Percentiles rank a stretch among this genome's conserved stretches.
These are phyloP conservation scores for Platanthera zijinensis DNA, from an alignment of 106 monocot genomes.

Conservation along the genomic window DNA sequence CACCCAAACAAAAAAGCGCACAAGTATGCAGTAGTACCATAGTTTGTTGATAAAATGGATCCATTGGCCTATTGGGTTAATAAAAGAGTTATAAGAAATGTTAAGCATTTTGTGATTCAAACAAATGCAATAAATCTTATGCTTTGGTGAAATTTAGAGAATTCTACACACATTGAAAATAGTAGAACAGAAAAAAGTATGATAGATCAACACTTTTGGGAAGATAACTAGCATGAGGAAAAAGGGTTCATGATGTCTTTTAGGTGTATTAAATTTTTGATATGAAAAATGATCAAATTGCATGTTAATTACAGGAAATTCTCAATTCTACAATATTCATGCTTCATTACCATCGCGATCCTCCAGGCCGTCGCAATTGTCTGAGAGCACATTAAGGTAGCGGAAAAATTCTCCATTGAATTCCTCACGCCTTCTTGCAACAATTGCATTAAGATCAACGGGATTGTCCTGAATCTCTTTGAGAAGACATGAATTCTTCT, in stretches of 20 bases:
- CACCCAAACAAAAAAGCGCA: neutral
- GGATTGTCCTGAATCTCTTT: conserved; percentile 70
- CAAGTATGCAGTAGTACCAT: neutral
- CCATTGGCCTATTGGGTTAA: neutral
- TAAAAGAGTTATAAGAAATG: neutral
- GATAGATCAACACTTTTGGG: neutral
- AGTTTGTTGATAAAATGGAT: neutral
- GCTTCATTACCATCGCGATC: conserved; percentile 69
- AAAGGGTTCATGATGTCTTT: neutral
- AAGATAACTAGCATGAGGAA: neutral
- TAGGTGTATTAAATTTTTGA: neutral
- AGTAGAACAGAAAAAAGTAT: neutral
- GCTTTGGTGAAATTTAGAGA: neutral
- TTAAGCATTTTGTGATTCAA: neutral
- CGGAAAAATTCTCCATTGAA: conserved; percentile 82
- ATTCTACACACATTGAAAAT: neutral
- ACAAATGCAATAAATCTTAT: neutral
- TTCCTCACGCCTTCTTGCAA: conserved; percentile 80
- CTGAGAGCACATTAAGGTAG: conserved; percentile 48
- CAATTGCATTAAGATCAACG: conserved; percentile 65
- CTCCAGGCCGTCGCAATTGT: conserved; percentile 51
- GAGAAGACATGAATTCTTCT: conserved; percentile 59
- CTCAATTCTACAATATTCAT: conserved; percentile 2
- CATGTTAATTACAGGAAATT: neutral
- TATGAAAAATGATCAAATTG: neutral